phyloP scores from a whole-genome alignment of 129 eudicot genomes.

The Apium graveolens region DNA sequence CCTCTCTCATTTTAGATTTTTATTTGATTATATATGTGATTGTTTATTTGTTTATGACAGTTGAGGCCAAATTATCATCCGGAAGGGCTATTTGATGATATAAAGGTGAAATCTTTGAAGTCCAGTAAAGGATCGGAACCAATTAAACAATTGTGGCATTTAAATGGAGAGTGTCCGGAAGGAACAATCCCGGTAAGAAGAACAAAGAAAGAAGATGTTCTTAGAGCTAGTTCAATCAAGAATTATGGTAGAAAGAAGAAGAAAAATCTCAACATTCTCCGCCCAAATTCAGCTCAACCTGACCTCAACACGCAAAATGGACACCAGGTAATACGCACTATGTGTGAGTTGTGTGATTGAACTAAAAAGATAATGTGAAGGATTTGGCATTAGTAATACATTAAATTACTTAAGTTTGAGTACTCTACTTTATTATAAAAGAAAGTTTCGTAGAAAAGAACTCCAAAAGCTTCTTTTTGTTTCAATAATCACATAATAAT shows the following conservation, averaged over 20 bases:
- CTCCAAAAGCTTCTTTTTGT: slow-evolving; percentile 1
- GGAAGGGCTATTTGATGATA: slow-evolving; percentile 44
- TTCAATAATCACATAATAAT: background rate
- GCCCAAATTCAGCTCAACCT: slow-evolving; percentile 57
- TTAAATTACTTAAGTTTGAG: background rate
- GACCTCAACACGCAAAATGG: slow-evolving; percentile 59
- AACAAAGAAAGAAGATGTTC: slow-evolving; percentile 61
- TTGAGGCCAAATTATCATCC: slow-evolving; percentile 71
- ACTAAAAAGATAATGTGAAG: background rate
- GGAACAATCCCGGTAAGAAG: slow-evolving; percentile 77
- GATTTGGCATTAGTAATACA: background rate
- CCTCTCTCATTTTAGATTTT: background rate
- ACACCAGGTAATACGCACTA: slow-evolving; percentile 49
- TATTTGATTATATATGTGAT: background rate
- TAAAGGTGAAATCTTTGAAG: slow-evolving; percentile 25
- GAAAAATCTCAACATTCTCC: slow-evolving; percentile 23
- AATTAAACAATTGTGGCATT: slow-evolving; percentile 64
- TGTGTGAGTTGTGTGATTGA: background rate
- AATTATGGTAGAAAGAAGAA: slow-evolving; percentile 59
- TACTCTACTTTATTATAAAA: background rate
- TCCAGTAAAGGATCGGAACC: slow-evolving; percentile 19
- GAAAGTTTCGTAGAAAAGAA: background rate
- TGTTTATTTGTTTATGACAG: slow-evolving; percentile 25
- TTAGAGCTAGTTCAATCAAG: slow-evolving; percentile 68
- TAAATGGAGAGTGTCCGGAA: slow-evolving; percentile 51